A percentile compares a stretch with the other conserved stretches of the same genome.
Conservation (phyloP, 306 rosid genomes). For the Casuarina glauca region DNA sequence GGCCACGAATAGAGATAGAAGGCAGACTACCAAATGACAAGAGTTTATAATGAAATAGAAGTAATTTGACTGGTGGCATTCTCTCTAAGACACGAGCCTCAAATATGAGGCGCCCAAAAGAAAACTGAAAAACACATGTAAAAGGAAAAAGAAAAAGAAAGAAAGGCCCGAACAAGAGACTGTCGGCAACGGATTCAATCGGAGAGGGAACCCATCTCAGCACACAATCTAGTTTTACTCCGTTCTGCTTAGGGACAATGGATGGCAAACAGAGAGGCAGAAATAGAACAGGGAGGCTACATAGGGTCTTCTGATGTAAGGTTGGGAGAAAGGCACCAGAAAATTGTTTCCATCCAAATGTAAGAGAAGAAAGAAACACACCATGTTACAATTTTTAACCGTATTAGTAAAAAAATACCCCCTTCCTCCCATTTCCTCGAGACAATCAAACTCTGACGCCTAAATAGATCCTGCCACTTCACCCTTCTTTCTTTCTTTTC, state of each 20-base stretch:
- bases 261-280: not conserved
- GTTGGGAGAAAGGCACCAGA: not conserved
- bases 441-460: not conserved
- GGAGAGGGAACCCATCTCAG: not conserved
- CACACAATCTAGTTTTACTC: not conserved
- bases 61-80: not conserved
- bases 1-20: constrained; percentile 14
- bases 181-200: constrained; percentile 12
- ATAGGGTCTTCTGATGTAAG: too few relatives aligned
- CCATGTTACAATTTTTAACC: not conserved
- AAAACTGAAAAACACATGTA: constrained; percentile 1
- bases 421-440: not conserved
- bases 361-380: not conserved
- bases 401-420: not conserved
- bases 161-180: constrained; percentile 5
- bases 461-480: not conserved
- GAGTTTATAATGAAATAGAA: not conserved
- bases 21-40: constrained; percentile 7
- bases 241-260: not conserved
- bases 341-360: not conserved
- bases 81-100: not conserved
- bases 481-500: not conserved
- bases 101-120: constrained; percentile 3
- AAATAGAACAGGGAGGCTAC: not conserved
- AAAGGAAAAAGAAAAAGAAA: not conserved